Conservation (phyloP, 169 alveolate species). For the Toxoplasma gondii region DNA sequence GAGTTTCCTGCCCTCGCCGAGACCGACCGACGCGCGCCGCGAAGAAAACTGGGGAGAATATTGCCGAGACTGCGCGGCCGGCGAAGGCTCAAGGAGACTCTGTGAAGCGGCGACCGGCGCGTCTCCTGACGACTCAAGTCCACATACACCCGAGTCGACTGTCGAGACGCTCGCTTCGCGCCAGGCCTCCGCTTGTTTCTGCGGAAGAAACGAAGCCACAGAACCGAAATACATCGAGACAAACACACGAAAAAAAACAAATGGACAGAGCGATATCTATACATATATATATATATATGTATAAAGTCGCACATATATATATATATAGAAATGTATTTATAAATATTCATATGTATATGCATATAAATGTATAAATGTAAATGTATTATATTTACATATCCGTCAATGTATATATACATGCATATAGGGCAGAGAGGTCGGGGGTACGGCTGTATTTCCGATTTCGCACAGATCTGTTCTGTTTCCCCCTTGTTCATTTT, state of each 20-base stretch:
- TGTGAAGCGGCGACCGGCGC: neutral
- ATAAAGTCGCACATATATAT: too few relatives aligned
- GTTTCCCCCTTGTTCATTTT: too few relatives aligned
- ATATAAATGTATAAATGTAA: neutral
- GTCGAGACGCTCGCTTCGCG: neutral
- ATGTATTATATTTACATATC: too few relatives aligned
- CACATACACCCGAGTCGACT: neutral
- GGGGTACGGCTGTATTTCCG: too few relatives aligned
- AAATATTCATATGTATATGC: too few relatives aligned
- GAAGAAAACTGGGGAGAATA: neutral
- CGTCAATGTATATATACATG: too few relatives aligned
- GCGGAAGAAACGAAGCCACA: neutral
- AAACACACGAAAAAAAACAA: too few relatives aligned
- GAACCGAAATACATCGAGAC: too few relatives aligned
- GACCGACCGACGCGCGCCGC: neutral
- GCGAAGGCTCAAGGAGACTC: neutral
- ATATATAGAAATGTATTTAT: neutral
- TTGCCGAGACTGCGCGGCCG: neutral
- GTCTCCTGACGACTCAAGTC: neutral
- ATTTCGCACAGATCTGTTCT: too few relatives aligned
- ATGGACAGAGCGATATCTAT: too few relatives aligned
- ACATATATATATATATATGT: too few relatives aligned
- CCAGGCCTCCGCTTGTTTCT: slow-evolving; percentile 9
- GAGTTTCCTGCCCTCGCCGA: neutral
- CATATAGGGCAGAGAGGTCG: too few relatives aligned